A percentile compares a stretch with the other conserved stretches of the same genome.
phyloP scores from a whole-genome alignment of 2,329 filamentous ascomycete genomes.

The Fusarium sp. region DNA sequence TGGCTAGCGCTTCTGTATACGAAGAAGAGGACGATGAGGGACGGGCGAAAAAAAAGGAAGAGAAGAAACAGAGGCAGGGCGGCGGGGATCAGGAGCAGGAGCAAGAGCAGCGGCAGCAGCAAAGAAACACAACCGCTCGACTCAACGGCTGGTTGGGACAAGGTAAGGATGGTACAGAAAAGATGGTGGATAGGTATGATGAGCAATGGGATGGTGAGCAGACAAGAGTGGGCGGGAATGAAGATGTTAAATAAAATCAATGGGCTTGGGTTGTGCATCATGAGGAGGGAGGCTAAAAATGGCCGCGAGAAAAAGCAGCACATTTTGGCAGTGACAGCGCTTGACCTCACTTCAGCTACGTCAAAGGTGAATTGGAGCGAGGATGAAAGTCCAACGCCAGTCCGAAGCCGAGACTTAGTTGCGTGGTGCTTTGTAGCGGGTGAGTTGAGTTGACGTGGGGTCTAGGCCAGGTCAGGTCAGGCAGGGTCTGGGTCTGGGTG shows the following conservation, averaged over 20 bases:
- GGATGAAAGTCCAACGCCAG: too few relatives aligned
- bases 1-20: neutral
- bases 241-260: neutral
- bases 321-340: too few relatives aligned
- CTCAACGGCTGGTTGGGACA: neutral
- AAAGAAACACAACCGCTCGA: neutral
- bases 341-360: too few relatives aligned
- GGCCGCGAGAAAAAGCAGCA: neutral
- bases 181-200: neutral
- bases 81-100: neutral
- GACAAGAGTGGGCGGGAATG: neutral
- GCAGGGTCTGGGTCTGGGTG: too few relatives aligned
- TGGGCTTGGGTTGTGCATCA: neutral
- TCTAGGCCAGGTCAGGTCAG: too few relatives aligned
- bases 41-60: neutral
- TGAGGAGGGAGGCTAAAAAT: neutral
- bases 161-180: neutral
- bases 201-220: neutral
- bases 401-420: too few relatives aligned
- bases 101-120: neutral
- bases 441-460: too few relatives aligned
- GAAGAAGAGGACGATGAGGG: neutral
- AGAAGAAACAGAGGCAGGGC: neutral
- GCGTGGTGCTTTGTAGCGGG: too few relatives aligned
- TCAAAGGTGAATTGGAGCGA: too few relatives aligned